Evolutionary conservation across 2,329 filamentous ascomycete genomes (phyloP).

Genomic region (Coleophoma eucalyptorum): DNA sequence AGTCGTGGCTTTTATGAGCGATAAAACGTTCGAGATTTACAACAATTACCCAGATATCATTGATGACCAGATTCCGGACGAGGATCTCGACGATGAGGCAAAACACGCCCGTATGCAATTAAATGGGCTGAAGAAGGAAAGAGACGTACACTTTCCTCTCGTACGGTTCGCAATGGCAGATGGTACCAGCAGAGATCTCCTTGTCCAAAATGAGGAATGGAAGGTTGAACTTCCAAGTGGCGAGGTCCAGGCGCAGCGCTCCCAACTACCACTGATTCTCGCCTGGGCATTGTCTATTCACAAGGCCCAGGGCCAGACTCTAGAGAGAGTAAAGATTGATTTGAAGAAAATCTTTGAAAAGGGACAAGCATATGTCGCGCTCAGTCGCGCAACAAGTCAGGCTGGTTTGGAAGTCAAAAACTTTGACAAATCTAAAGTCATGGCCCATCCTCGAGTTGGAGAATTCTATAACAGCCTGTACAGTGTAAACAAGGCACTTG

Average conservation of each 20-base stretch:
- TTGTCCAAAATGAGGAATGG: constrained; percentile 88
- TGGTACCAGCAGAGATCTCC: constrained; percentile 69
- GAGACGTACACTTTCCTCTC: constrained; percentile 66
- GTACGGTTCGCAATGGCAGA: constrained; percentile 81
- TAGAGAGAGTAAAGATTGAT: constrained; percentile 88
- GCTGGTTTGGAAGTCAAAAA: constrained; percentile 81
- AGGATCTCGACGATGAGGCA: constrained; percentile 36
- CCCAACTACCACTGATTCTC: constrained; percentile 81
- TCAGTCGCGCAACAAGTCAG: constrained; percentile 88
- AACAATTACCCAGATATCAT: constrained; percentile 53
- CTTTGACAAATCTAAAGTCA: constrained; percentile 87
- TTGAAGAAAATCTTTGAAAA: constrained; percentile 92
- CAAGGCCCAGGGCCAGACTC: constrained; percentile 92
- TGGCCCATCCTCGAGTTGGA: constrained; percentile 86
- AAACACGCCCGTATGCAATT: constrained; percentile 36
- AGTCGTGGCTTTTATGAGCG: constrained; percentile 76
- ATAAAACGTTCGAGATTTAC: constrained; percentile 56
- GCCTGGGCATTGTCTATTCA: constrained; percentile 98
- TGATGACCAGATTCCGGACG: constrained; percentile 40
- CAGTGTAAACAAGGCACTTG: constrained; percentile 55
- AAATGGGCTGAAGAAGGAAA: constrained; percentile 39
- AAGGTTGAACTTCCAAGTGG: constrained; percentile 96
- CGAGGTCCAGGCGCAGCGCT: constrained; percentile 84
- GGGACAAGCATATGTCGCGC: constrained; percentile 93
- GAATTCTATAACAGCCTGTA: constrained; percentile 82